phyloP scores from a whole-genome alignment of 805 yeast species.

The Cyberlindnera maclurae region DNA sequence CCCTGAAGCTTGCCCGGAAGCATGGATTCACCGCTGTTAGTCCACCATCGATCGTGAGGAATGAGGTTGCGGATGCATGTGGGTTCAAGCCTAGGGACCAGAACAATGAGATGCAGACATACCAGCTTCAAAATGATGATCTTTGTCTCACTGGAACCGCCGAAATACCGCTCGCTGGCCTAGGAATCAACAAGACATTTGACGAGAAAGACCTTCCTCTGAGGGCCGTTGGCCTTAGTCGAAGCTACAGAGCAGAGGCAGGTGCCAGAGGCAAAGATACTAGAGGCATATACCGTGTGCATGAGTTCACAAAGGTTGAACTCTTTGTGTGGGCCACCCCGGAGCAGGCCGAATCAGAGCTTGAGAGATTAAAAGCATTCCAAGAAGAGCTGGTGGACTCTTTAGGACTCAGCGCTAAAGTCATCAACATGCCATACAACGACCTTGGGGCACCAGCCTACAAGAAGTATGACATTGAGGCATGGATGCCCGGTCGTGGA shows the following conservation, averaged over 20 bases:
- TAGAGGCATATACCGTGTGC: slow-evolving; percentile 87
- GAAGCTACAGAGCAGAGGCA: slow-evolving; percentile 93
- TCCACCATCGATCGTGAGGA: slow-evolving; percentile 83
- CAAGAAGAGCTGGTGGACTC: slow-evolving; percentile 59
- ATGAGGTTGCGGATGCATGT: slow-evolving; percentile 77
- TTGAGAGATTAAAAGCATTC: slow-evolving; percentile 53
- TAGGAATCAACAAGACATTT: slow-evolving; percentile 48
- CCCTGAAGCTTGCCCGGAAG: slow-evolving; percentile 56
- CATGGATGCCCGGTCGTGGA: slow-evolving; percentile 97
- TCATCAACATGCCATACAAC: slow-evolving; percentile 80
- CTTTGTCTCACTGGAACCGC: slow-evolving; percentile 88
- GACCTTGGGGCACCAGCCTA: slow-evolving; percentile 93
- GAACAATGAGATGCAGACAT: slow-evolving; percentile 80
- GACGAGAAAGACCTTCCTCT: slow-evolving; percentile 39
- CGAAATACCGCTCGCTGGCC: slow-evolving; percentile 87
- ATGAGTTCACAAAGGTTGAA: slow-evolving; percentile 94
- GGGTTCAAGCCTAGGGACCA: slow-evolving; percentile 93
- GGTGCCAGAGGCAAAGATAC: slow-evolving; percentile 95
- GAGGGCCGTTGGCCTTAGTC: slow-evolving; percentile 69
- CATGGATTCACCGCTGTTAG: slow-evolving; percentile 62
- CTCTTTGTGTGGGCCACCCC: slow-evolving; percentile 65
- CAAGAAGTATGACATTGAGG: slow-evolving; percentile 89
- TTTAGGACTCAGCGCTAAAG: slow-evolving; percentile 74
- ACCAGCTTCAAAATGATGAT: slow-evolving; percentile 46
- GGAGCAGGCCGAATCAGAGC: slow-evolving; percentile 39